Base-by-base conservation (phyloP, 2,329 filamentous ascomycete genomes). In the Bipolaris gigantea region DNA sequence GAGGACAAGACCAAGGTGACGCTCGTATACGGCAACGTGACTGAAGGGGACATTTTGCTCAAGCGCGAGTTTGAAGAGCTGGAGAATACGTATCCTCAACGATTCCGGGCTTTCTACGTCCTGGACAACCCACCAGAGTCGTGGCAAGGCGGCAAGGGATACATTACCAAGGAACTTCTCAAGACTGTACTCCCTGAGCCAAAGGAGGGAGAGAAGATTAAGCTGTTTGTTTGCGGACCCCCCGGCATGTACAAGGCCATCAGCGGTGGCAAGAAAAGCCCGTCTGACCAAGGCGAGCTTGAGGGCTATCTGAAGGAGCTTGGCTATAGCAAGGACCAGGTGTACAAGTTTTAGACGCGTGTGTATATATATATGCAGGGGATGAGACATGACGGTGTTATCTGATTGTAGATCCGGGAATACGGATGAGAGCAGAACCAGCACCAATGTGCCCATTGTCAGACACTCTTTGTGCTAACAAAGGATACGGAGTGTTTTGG, bases 1-100 rank as follows among this genome's bases (percentile, higher is more conserved):
- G 85, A 90, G 39, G 94, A 99, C 80, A 92, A 94, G 85, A 99
- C 94, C 67, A 96, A 96, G 82, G 92, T 99, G 38, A 97, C 93
- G 5, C 86, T 99, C 30, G 84, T 99, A 34, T 97, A 93, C 72
- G 94, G 91, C 64, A 99, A 97, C 80, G 79, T 97, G 56, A 81
- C 80, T 23, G 90, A 97, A 80, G 85, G 93, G 62, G 94, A 99
- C 72, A 96, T 99, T 58, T 82, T 99, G 46, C 80, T 99, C 67
- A 93, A 91, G 83, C 83, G 85, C 67, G 90, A 99, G 80, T 85
- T 93, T 50, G 82, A 89, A 54, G 80, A 92, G 58, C 84, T 99
- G 53, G 94, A 97, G 82, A 96, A 97, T 82, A 92, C 89, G 45
- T 96, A 92, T 80, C 94, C 94, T 16, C 89, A 92, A 77, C 89